A percentile compares a stretch with the other conserved stretches of the same genome.
Evolutionary conservation across 2,329 filamentous ascomycete genomes (phyloP).

Genomic region (Paraconiothyrium brasiliense): DNA sequence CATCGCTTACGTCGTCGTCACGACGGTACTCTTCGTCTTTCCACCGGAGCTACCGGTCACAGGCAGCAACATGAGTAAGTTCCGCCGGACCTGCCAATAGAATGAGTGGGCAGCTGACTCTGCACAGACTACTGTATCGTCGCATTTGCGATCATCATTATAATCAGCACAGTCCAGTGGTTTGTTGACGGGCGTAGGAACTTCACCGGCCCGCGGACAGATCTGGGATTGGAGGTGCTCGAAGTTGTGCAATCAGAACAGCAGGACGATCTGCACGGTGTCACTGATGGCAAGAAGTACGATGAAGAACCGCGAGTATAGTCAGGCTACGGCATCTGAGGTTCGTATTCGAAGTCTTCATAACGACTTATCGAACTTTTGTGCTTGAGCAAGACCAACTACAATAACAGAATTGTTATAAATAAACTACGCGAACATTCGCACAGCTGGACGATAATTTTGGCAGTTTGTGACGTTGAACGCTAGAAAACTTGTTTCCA

Average conservation of each 20-base stretch:
- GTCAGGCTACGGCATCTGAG: neutral
- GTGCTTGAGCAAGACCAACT: neutral
- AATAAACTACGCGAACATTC: neutral
- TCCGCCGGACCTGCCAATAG: neutral
- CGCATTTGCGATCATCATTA: slow-evolving; percentile 66
- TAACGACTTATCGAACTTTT: neutral
- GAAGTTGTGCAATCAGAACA: slow-evolving; percentile 42
- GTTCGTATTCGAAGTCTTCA: neutral
- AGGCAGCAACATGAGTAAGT: slow-evolving; percentile 73
- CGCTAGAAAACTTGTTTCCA: neutral
- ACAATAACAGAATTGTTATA: neutral
- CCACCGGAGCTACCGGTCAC: slow-evolving; percentile 73
- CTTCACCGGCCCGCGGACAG: slow-evolving; percentile 60
- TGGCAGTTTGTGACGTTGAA: neutral
- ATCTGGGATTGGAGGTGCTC: slow-evolving; percentile 55
- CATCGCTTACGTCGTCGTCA: slow-evolving; percentile 72
- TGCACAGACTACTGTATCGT: slow-evolving; percentile 61
- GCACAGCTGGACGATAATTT: neutral
- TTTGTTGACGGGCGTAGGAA: slow-evolving; percentile 69
- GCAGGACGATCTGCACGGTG: slow-evolving; percentile 10
- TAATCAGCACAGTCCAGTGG: slow-evolving; percentile 68
- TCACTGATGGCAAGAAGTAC: slow-evolving; percentile 18
- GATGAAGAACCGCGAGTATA: slow-evolving; percentile 19
- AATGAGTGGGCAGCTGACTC: slow-evolving; percentile 22
- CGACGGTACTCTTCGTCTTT: slow-evolving; percentile 79